Conservation (phyloP, 345 rosid genomes). For the Reutealis trisperma region DNA sequence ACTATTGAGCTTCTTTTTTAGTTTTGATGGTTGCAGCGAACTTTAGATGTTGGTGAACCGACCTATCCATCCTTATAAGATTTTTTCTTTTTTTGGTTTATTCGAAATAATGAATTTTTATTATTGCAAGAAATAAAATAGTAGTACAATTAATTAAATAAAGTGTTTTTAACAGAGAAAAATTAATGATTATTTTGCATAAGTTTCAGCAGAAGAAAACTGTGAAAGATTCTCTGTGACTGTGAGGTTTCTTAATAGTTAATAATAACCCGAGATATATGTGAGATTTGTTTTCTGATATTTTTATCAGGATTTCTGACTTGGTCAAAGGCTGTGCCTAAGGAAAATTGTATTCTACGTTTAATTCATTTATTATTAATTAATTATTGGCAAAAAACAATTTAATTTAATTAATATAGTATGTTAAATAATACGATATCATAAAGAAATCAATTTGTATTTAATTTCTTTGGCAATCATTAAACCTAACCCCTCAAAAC, state of each 20-base stretch:
- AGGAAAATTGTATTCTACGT: neutral
- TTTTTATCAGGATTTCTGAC: slow-evolving; percentile 21
- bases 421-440: too few species aligned
- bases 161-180: neutral
- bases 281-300: neutral
- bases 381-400: too few species aligned
- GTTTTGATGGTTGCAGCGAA: slow-evolving; percentile 60
- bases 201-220: slow-evolving; percentile 13
- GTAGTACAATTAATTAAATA: neutral
- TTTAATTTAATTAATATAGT: too few species aligned
- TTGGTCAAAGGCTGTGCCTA: slow-evolving; percentile 32
- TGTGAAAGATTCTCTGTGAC: slow-evolving; percentile 37
- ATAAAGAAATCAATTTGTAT: neutral
- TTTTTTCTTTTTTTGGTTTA: neutral
- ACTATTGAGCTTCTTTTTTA: slow-evolving; percentile 12
- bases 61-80: slow-evolving; percentile 34
- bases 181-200: slow-evolving; percentile 22
- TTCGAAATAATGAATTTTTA: too few species aligned
- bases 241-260: slow-evolving; percentile 29
- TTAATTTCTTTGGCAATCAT: neutral
- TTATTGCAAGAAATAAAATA: neutral
- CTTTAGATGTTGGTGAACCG: slow-evolving; percentile 52
- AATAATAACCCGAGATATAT: slow-evolving; percentile 27
- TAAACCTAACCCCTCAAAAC: slow-evolving; percentile 3
- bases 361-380: neutral